Conservation (phyloP, 1,139 yeast genomes). For the Magnusiomyces tetraspermus region DNA sequence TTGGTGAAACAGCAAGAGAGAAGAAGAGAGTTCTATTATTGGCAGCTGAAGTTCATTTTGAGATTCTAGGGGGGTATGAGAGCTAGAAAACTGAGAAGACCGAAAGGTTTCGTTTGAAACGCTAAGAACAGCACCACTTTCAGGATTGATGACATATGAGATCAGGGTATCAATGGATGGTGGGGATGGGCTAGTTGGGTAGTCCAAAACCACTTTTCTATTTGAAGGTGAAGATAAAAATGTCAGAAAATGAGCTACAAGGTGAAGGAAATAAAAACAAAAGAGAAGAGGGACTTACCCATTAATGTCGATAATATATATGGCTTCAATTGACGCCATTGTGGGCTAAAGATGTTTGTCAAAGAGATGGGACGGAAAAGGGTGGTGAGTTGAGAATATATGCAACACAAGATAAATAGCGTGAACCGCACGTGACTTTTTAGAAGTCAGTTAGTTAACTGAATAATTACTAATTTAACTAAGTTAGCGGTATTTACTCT, state of each 20-base stretch:
- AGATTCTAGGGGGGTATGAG: slow-evolving; percentile 9
- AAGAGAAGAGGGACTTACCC: slow-evolving; percentile 30
- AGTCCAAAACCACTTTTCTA: slow-evolving; percentile 48
- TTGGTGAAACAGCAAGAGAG: slow-evolving; percentile 29
- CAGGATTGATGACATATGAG: slow-evolving; percentile 23
- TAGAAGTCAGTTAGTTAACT: too few species aligned
- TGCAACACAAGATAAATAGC: not conserved
- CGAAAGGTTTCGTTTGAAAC: slow-evolving; percentile 4
- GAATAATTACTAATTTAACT: too few species aligned
- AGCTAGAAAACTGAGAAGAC: not conserved
- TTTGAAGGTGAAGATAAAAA: not conserved
- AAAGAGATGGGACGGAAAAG: not conserved
- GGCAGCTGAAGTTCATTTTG: slow-evolving; percentile 11
- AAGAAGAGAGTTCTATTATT: slow-evolving; percentile 25
- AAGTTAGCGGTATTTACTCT: too few species aligned
- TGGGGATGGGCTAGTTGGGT: slow-evolving; percentile 42
- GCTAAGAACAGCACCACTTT: slow-evolving; percentile 11
- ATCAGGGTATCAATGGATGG: slow-evolving; percentile 43
- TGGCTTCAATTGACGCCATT: slow-evolving; percentile 47
- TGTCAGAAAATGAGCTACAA: slow-evolving; percentile 10
- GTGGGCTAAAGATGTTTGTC: not conserved
- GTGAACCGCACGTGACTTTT: too few species aligned
- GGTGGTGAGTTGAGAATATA: not conserved
- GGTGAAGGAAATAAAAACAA: not conserved
- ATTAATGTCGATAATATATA: slow-evolving; percentile 53